These are phyloP conservation scores for Phaeosphaeriaceae sp. DNA, from an alignment of 2,329 filamentous ascomycete species.

Conservation along the genomic window DNA sequence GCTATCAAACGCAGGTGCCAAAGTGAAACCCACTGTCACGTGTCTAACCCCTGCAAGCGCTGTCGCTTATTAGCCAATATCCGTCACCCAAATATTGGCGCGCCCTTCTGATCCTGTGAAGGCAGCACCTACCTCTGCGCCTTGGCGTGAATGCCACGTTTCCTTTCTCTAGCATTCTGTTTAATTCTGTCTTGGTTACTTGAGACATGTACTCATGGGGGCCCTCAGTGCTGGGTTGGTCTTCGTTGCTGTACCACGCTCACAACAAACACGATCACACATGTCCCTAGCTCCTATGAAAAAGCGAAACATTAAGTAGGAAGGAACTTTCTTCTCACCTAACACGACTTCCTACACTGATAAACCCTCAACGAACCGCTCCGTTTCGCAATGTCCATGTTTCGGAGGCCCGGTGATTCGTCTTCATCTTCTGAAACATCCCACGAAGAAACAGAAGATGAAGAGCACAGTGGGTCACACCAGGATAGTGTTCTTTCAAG, in stretches of 20 bases:
- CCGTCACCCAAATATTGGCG: constrained; percentile 14
- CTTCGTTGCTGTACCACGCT: constrained; percentile 24
- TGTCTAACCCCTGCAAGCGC: constrained; percentile 26
- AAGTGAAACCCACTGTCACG: constrained; percentile 33
- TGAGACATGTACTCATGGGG: constrained; percentile 32
- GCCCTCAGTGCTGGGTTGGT: constrained; percentile 28
- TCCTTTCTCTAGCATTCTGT: constrained; percentile 38
- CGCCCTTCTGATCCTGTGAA: constrained; percentile 33
- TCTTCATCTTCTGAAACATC: constrained; percentile 38
- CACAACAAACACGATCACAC: constrained; percentile 14
- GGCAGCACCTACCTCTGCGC: constrained; percentile 19
- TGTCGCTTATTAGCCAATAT: constrained; percentile 21
- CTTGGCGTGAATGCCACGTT: constrained; percentile 34
- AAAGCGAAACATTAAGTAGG: background rate
- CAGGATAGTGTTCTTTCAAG: constrained; percentile 32
- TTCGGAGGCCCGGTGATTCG: constrained; percentile 42
- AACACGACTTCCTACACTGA: background rate
- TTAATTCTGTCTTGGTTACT: constrained; percentile 30
- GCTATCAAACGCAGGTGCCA: constrained; percentile 13
- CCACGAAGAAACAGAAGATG: constrained; percentile 27
- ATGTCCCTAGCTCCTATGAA: background rate
- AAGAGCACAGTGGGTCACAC: constrained; percentile 16
- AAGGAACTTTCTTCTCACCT: background rate
- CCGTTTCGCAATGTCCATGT: constrained; percentile 38
- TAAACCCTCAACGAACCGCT: constrained; percentile 1